A percentile compares a stretch with the other conserved stretches of the same genome.
phyloP scores from a whole-genome alignment of 164 flowering plant species.

The Vitis rupestris region DNA sequence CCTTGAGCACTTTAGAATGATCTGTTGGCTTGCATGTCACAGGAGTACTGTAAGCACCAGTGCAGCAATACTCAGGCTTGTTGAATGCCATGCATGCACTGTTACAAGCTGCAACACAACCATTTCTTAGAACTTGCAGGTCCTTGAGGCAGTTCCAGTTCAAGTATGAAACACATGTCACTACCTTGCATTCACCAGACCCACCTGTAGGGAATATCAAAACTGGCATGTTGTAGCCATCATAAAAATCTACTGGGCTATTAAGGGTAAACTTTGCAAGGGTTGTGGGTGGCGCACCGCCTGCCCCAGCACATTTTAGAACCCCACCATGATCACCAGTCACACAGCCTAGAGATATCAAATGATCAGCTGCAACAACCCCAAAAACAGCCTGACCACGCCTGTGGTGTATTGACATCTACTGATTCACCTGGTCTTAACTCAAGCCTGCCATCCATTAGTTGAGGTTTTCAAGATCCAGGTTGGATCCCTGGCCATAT shows the following conservation, averaged over 20 bases:
- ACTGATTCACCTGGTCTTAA: slow-evolving; percentile 19
- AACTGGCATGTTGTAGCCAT: slow-evolving; percentile 41
- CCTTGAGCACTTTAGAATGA: slow-evolving; percentile 18
- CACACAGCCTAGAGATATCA: slow-evolving; percentile 29
- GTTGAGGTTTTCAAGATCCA: slow-evolving; percentile 30
- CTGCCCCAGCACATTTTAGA: slow-evolving; percentile 36
- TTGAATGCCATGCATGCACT: slow-evolving; percentile 23
- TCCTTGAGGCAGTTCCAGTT: slow-evolving; percentile 7
- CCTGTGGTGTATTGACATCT: slow-evolving; percentile 17
- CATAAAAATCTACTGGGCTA: slow-evolving; percentile 36
- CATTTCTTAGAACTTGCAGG: slow-evolving; percentile 7
- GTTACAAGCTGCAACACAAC: slow-evolving; percentile 14
- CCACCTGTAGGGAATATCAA: slow-evolving; percentile 15
- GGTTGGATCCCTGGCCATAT: slow-evolving; percentile 48
- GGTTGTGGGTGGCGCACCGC: slow-evolving; percentile 44
- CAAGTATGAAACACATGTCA: slow-evolving; percentile 14
- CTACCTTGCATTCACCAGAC: slow-evolving; percentile 6
- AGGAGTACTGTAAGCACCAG: slow-evolving; percentile 11
- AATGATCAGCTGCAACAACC: slow-evolving; percentile 31
- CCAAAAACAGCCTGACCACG: slow-evolving; percentile 58
- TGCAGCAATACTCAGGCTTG: slow-evolving; percentile 17
- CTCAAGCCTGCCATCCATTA: slow-evolving; percentile 33
- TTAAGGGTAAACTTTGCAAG: slow-evolving; percentile 43
- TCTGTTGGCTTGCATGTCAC: slow-evolving; percentile 12
- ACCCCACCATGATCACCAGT: slow-evolving; percentile 47